Evolutionary conservation across 164 flowering plant genomes (phyloP), one percentile per base, ranked within the genome.

Genomic region (Aristolochia californica): DNA sequence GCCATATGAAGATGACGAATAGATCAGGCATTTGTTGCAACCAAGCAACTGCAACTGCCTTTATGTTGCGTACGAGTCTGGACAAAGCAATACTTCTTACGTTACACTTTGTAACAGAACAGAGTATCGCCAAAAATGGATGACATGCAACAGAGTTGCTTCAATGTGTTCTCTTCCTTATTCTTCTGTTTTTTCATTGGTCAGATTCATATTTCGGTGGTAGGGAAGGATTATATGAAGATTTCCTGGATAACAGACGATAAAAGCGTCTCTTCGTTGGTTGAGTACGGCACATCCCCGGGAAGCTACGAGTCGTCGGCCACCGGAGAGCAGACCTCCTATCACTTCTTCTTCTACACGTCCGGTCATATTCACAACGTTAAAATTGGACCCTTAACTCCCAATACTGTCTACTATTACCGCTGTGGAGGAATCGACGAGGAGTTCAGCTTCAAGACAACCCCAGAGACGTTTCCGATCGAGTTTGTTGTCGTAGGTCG

Each of bases 341-440:
- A 91, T 48, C 47, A 45, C 5, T 91, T 75, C 74, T 76, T 84
- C 62, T 68, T 78, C 18, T 91, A 91, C 53, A 68, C 3, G 1
- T 91, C 98, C 8, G 90, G 85, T 28, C 69, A 79, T 64, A 86
- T 88, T 26, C 95, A 91, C 68, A 76, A 84, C 25, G 85, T 78
- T 13, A 71, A 45, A 30, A 77, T 91, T 20, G 98, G 98, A 22
- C 98, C 96, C 0, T 63, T 91, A 57, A 74, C 77, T 48, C 73
- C 91, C 2, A 55, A 24, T 62, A 83, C 88, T 0, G 71, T 63
- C 1, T 91, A 91, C 50, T 86, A 79, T 66, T 91, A 86, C 56
- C 57, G 83, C 2, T 84, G 95, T 49, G 88, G 95, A 23, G 87
- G 82, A 5, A 47, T 53, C 10, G 80, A 78, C 1, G 74, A 77